phyloP scores from a whole-genome alignment of 2,329 filamentous ascomycete species.

The Ophiostoma montium region DNA sequence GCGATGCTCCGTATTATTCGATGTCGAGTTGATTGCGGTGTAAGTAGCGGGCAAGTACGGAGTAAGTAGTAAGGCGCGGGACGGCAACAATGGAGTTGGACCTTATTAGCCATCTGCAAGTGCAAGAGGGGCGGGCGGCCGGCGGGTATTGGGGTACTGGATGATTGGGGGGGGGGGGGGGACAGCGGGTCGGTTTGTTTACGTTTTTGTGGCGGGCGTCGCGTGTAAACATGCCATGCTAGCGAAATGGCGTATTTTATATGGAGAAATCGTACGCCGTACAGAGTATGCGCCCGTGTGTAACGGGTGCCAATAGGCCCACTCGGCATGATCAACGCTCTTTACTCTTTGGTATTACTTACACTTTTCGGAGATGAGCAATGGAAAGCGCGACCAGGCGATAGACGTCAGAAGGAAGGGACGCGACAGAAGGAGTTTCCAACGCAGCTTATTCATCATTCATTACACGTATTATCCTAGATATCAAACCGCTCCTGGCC shows the following conservation, averaged over 20 bases:
- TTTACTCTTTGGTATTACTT: too few relatives aligned
- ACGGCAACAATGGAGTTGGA: neutral
- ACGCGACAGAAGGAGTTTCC: too few relatives aligned
- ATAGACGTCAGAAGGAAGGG: too few relatives aligned
- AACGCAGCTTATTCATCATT: too few relatives aligned
- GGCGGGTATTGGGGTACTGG: conserved; percentile 3
- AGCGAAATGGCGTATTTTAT: too few relatives aligned
- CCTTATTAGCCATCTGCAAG: neutral
- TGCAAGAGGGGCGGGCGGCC: neutral
- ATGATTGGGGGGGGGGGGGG: neutral
- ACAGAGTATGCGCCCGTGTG: too few relatives aligned
- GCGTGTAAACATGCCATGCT: neutral
- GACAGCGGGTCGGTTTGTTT: conserved; percentile 7
- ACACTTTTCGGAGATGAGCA: too few relatives aligned
- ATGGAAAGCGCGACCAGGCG: too few relatives aligned
- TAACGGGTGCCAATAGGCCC: too few relatives aligned
- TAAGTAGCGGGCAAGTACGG: neutral
- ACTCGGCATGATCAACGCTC: too few relatives aligned
- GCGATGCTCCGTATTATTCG: conserved; percentile 2
- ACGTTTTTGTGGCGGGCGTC: conserved; percentile 7
- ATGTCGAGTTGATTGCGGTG: conserved; percentile 2
- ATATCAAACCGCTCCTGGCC: conserved; percentile 59
- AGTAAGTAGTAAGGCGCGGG: neutral
- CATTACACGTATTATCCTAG: too few relatives aligned
- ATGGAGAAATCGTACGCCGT: too few relatives aligned